A percentile compares a stretch with the other conserved stretches of the same genome.
These are phyloP conservation scores for Chloranthus sessilifolius DNA, from an alignment of 164 flowering plant species.

Conservation along the genomic window DNA sequence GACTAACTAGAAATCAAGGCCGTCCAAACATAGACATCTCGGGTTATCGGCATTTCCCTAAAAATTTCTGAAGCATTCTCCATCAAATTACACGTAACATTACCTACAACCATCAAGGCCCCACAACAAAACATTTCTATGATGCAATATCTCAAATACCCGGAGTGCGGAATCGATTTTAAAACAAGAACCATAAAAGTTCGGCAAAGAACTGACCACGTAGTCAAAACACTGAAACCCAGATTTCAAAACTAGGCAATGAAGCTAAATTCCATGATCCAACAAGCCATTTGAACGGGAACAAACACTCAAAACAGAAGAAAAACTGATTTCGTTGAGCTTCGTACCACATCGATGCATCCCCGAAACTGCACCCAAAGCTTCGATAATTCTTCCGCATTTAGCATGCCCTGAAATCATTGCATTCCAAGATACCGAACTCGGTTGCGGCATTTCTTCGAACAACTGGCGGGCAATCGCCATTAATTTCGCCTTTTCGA, in stretches of 20 bases:
- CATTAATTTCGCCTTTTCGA: constrained; percentile 26
- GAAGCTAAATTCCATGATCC: constrained; percentile 42
- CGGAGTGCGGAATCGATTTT: constrained; percentile 32
- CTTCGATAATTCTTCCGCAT: constrained; percentile 32
- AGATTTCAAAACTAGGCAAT: constrained; percentile 48
- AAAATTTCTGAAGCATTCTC: constrained; percentile 42
- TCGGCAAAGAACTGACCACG: constrained; percentile 49
- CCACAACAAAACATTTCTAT: constrained; percentile 43
- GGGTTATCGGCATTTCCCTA: constrained; percentile 33
- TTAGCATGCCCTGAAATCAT: constrained; percentile 56
- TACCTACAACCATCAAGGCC: constrained; percentile 54
- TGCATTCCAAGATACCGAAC: constrained; percentile 65
- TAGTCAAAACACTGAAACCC: constrained; percentile 42
- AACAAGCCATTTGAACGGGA: constrained; percentile 26
- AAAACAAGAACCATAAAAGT: constrained; percentile 40
- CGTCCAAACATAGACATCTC: constrained; percentile 57
- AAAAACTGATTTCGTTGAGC: constrained; percentile 50
- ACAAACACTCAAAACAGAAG: constrained; percentile 41
- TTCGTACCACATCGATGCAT: constrained; percentile 37
- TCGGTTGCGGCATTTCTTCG: constrained; percentile 50
- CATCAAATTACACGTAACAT: constrained; percentile 42
- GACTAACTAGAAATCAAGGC: constrained; percentile 54
- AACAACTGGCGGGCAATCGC: constrained; percentile 43
- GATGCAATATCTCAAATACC: constrained; percentile 38
- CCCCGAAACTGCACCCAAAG: constrained; percentile 28